Evolutionary conservation across 768 basidiomycete species (phyloP).

Genomic region (Rhizopogon roseolus): DNA sequence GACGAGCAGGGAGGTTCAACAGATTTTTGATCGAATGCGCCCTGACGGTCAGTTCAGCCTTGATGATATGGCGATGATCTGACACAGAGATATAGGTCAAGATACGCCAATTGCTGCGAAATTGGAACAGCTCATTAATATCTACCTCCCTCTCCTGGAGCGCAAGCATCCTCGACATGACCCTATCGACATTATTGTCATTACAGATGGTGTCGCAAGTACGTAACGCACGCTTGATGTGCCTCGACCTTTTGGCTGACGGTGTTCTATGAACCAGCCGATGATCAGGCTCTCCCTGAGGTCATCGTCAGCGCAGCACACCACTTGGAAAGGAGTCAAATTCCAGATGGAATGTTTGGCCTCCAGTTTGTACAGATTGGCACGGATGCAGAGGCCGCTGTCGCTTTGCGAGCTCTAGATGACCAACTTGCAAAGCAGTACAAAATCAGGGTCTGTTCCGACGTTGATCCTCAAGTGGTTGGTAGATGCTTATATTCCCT

Average conservation of each 20-base stretch:
- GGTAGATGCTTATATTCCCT: neutral
- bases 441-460: slow-evolving; percentile 1
- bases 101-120: slow-evolving; percentile 26
- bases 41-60: neutral
- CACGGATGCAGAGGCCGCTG: slow-evolving; percentile 19
- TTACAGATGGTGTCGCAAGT: slow-evolving; percentile 27
- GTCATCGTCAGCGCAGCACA: slow-evolving; percentile 24
- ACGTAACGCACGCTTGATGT: slow-evolving; percentile 9
- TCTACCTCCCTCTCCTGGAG: slow-evolving; percentile 21
- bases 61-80: neutral
- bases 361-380: slow-evolving; percentile 37
- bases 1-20: slow-evolving; percentile 1
- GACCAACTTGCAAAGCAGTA: slow-evolving; percentile 17
- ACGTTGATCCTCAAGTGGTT: neutral
- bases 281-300: slow-evolving; percentile 2
- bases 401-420: slow-evolving; percentile 29
- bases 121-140: slow-evolving; percentile 24
- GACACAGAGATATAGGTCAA: slow-evolving; percentile 8
- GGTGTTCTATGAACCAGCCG: slow-evolving; percentile 8
- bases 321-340: slow-evolving; percentile 23
- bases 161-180: slow-evolving; percentile 7
- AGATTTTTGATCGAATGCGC: neutral
- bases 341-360: slow-evolving; percentile 28
- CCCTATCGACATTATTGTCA: slow-evolving; percentile 19
- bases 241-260: neutral